Evolutionary conservation across 192 early-diverging fungal species (phyloP).

Genomic region (Rhizophagus clarus): DNA sequence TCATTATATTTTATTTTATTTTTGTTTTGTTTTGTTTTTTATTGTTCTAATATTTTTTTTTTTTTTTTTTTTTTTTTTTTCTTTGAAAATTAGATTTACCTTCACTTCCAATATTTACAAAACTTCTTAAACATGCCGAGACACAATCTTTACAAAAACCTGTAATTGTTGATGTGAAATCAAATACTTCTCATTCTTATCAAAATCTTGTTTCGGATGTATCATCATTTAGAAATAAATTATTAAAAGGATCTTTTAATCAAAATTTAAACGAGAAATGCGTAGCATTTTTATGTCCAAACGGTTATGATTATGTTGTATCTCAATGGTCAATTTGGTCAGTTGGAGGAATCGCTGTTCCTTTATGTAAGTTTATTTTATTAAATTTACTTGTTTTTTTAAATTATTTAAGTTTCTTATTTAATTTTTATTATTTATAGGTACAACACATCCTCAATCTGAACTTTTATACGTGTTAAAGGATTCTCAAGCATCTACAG

Average conservation of each 20-base stretch:
- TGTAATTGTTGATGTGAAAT: conserved; percentile 41
- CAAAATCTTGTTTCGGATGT: conserved; percentile 36
- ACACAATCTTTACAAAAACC: conserved; percentile 5
- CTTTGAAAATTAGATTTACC: conserved; percentile 29
- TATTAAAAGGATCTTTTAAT: conserved; percentile 25
- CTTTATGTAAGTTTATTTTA: conserved; percentile 65
- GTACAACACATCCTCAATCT: conserved; percentile 68
- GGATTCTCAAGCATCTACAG: conserved; percentile 61
- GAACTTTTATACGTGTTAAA: conserved; percentile 77
- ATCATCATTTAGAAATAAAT: conserved; percentile 27
- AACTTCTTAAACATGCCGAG: conserved; percentile 36
- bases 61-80: background rate
- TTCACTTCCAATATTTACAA: conserved; percentile 38
- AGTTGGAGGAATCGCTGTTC: conserved; percentile 79
- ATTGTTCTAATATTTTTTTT: background rate
- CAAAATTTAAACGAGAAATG: conserved; percentile 38
- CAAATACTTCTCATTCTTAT: conserved; percentile 34
- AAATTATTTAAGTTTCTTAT: background rate
- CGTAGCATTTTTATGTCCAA: conserved; percentile 48
- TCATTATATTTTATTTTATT: no score
- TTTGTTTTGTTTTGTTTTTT: no score
- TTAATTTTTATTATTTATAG: conserved; percentile 30
- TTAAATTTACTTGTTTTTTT: background rate
- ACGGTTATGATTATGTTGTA: conserved; percentile 67
- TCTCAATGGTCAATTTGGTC: conserved; percentile 78